Base-by-base conservation (phyloP, 192 early-diverging fungal genomes). In the Coemansia sp. region DNA sequence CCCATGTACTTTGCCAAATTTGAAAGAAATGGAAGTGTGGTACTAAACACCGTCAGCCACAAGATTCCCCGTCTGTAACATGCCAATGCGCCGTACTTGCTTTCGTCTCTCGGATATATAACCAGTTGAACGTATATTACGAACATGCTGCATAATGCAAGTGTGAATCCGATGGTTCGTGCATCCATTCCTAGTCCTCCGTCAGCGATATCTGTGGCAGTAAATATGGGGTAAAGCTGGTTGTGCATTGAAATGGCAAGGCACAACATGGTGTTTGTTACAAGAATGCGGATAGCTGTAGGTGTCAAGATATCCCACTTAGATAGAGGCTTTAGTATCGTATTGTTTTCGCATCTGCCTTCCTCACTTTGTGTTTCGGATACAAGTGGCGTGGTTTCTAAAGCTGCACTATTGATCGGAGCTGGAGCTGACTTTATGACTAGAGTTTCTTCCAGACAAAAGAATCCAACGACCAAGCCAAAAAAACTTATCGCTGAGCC, bases 381-480 rank as follows among this genome's bases (percentile, higher is more conserved):
- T 4, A 48, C n/a, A n/a, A n/a, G n/a, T n/a, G n/a, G n/a, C n/a
- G n/a, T n/a, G n/a, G n/a, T n/a, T n/a, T n/a, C n/a, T 3, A 2
- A 28, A 18, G n/a, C 48, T 25, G 57, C 46, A 23, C 21, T 18
- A 23, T 15, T 48, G 21, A 3, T 4, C 3, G 15, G 15, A 8
- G 46, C 18, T 12, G 8, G 12, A 20, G 37, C 10, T 7, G 34
- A 10, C 34, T 35, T 4, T 35, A 35, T 5, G 0, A n/a, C 58
- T 0, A 68, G 48, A 8, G 88, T 82, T 56, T 88, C 87, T 42
- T n/a, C n/a, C n/a, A n/a, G n/a, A n/a, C n/a, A n/a, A n/a, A n/a
- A n/a, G n/a, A n/a, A n/a, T n/a, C n/a, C 87, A 30, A 89, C 58
- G 5, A 85, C 60, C 37, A 88, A 85, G 7, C 89, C 89, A 37